Conservation (phyloP, 352 stramenopile species). For the Elongisporangium undulatum region DNA sequence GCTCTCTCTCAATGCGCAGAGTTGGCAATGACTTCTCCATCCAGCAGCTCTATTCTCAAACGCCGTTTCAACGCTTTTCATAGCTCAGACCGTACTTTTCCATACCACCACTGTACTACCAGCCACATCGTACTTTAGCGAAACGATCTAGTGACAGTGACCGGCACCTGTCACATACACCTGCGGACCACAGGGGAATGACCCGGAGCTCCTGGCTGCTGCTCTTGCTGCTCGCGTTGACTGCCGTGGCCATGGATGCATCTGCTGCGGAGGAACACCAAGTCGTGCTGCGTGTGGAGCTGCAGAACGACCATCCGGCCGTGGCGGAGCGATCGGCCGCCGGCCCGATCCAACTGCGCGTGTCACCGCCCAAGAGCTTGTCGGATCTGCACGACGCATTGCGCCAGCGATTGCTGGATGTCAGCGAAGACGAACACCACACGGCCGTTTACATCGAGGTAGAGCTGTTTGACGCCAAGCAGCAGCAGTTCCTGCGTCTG, state of each 20-base stretch:
- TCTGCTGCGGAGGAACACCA: background rate
- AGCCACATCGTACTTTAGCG: background rate
- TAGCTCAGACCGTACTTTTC: background rate
- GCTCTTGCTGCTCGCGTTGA: background rate
- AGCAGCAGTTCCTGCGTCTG: conserved; percentile 27
- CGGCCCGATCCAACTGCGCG: conserved; percentile 19
- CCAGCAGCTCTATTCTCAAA: background rate
- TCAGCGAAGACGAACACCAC: background rate
- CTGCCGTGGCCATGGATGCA: background rate
- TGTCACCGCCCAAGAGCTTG: conserved; percentile 14
- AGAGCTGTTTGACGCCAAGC: conserved; percentile 33
- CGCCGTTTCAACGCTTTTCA: background rate
- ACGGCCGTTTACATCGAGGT: conserved; percentile 18
- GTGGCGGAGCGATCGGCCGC: conserved; percentile 7
- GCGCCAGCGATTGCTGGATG: conserved; percentile 13
- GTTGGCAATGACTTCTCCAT: background rate
- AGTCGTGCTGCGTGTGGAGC: conserved; percentile 23
- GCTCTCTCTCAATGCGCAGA: background rate
- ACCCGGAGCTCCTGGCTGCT: background rate
- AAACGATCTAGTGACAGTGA: background rate
- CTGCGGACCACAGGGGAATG: background rate
- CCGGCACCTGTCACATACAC: background rate
- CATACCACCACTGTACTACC: background rate
- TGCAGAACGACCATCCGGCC: conserved; percentile 12
- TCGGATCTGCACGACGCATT: conserved; percentile 17